Conservation (phyloP, 306 rosid species). For the Vachellia collinsii region DNA sequence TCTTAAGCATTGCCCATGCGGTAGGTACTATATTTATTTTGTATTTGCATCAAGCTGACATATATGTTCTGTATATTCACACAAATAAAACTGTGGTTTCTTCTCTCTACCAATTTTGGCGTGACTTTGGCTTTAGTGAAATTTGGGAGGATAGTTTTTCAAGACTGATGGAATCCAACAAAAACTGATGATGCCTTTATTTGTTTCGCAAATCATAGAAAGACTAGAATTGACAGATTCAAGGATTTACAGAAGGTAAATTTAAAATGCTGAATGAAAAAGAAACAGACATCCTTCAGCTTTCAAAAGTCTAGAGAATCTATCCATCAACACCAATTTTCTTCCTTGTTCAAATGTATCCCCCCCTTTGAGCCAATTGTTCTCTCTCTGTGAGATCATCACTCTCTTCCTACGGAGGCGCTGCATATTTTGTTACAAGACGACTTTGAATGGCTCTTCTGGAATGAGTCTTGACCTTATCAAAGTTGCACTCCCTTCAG, state of each 20-base stretch:
- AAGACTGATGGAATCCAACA: not conserved
- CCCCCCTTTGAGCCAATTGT: not conserved
- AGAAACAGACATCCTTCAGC: not conserved
- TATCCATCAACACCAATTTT: not conserved
- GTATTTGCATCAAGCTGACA: not conserved
- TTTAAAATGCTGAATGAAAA: not conserved
- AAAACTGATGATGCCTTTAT: not conserved
- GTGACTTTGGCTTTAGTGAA: not conserved
- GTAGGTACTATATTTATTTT: slow-evolving; percentile 52
- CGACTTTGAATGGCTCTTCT: not conserved
- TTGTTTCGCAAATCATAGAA: not conserved
- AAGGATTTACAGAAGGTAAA: not conserved
- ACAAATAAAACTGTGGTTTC: not conserved
- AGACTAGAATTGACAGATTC: not conserved
- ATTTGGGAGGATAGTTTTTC: not conserved
- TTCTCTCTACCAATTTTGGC: not conserved
- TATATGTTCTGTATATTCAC: not conserved
- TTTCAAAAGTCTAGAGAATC: not conserved
- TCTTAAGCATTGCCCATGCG: slow-evolving; percentile 77
- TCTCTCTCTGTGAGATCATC: not conserved
- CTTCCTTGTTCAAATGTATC: not conserved
- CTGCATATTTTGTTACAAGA: not conserved
- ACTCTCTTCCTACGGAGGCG: not conserved
- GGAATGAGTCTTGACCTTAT: not conserved
- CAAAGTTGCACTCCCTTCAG: not conserved